Evolutionary conservation across 2,329 filamentous ascomycete genomes (phyloP), one percentile per base, ranked within the genome.

Genomic region (Sclerotinia sclerotiorum): DNA sequence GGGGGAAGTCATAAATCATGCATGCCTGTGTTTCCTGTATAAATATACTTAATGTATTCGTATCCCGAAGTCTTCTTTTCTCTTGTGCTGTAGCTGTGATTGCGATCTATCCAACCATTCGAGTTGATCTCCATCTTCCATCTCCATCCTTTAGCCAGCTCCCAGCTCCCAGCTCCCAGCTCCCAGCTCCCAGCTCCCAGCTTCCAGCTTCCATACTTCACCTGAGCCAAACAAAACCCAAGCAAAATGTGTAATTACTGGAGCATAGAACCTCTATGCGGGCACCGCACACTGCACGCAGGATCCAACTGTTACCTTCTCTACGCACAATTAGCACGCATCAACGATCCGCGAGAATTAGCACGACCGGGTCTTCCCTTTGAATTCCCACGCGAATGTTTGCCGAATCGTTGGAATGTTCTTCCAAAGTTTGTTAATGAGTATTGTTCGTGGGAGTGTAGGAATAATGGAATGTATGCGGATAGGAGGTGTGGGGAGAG

Each of bases 261-360:
- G 61, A 68, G 65, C 60, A 57, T 76, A n/a, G 68, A 72, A 32
- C 67, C 65, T 13, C 73, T 72, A n/a, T 78, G 76, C 44, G 75
- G 76, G 4, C 76, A 78, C 65, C 65, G 67, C 52, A 69, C 64
- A 29, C 73, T 78, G 62, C 67, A 75, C 42, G 74, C 75, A 8
- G 75, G 73, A 17, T 68, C 75, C 8, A 72, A 71, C 68, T 78
- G 76, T 67, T 75, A 76, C 64, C 70, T 70, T 24, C 72, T 78
- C 51, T 77, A 73, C 69, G 68, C 72, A 17, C 76, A 78, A 63
- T 72, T 78, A 2, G 74, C 76, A 69, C 72, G 76, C 17, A 76
- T 77, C 68, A 77, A 77, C 67, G 63, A 76, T 32, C 76, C 76
- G 0, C 42, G 60, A 46, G 73, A 76, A 57, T 62, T 48, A 21